phyloP scores from a whole-genome alignment of 192 early-diverging fungal species.

The Haplosporangium gracile region DNA sequence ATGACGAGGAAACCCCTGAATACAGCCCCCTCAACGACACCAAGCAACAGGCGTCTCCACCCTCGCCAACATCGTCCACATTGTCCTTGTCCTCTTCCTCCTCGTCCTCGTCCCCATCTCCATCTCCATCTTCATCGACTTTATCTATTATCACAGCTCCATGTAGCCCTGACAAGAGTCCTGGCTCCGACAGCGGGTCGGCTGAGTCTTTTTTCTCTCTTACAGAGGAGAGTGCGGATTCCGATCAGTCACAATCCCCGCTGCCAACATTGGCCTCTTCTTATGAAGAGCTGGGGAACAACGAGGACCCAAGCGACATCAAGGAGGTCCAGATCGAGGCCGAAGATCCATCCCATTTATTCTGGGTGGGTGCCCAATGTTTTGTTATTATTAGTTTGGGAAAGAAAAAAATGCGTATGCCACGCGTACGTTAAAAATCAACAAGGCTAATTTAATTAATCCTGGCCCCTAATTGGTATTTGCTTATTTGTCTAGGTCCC shows the following conservation, averaged over 20 bases:
- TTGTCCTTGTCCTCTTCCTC: slow-evolving; percentile 25
- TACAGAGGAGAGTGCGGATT: neutral
- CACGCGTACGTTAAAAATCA: neutral
- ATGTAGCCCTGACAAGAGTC: neutral
- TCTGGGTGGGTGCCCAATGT: slow-evolving; percentile 45
- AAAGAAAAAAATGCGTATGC: neutral
- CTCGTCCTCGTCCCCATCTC: slow-evolving; percentile 7
- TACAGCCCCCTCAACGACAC: neutral
- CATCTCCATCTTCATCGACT: slow-evolving; percentile 7
- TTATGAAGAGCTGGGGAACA: neutral
- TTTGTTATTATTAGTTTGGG: neutral
- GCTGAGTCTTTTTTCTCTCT: neutral
- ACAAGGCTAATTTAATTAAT: neutral
- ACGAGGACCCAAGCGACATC: slow-evolving; percentile 29
- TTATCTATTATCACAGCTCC: neutral
- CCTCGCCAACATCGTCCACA: slow-evolving; percentile 10
- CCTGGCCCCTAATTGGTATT: neutral
- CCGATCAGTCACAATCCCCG: neutral
- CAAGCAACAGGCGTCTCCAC: slow-evolving; percentile 23
- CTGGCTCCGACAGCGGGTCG: neutral
- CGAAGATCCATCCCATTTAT: slow-evolving; percentile 58
- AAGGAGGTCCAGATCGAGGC: slow-evolving; percentile 58
- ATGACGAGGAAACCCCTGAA: slow-evolving; percentile 1
- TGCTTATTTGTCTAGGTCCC: slow-evolving; percentile 35
- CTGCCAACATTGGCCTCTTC: neutral